phyloP scores from a whole-genome alignment of 371 early-diverging fungal species.

The Mortierella sp. region DNA sequence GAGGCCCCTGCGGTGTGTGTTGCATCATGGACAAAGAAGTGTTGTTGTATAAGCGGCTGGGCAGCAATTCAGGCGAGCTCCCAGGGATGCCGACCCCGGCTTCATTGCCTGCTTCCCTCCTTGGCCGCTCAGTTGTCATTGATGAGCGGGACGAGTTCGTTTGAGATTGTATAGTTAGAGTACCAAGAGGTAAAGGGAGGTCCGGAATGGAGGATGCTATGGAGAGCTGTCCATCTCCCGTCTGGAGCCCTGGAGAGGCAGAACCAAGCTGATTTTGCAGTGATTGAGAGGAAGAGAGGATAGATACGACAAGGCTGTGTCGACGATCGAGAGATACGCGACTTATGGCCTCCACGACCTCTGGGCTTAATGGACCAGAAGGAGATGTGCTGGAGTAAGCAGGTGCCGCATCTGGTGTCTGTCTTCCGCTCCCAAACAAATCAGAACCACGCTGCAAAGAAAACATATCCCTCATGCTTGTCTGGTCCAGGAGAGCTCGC shows the following conservation, averaged over 20 bases:
- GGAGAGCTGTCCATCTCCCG: slow-evolving; percentile 9
- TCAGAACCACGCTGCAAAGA: slow-evolving; percentile 5
- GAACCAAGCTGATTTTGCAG: slow-evolving; percentile 3
- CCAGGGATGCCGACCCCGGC: not conserved
- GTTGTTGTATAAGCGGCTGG: not conserved
- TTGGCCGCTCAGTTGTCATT: slow-evolving; percentile 6
- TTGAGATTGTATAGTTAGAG: slow-evolving; percentile 2
- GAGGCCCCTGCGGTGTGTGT: slow-evolving; percentile 16
- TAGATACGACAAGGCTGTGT: slow-evolving; percentile 34
- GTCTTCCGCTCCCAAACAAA: slow-evolving; percentile 14
- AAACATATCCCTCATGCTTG: not conserved
- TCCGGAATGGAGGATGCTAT: slow-evolving; percentile 10
- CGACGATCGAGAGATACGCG: slow-evolving; percentile 30
- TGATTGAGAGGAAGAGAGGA: slow-evolving; percentile 28
- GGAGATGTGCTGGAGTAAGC: slow-evolving; percentile 35
- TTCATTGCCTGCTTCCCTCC: slow-evolving; percentile 2
- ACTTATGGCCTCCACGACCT: slow-evolving; percentile 47
- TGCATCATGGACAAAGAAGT: not conserved
- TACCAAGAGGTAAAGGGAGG: not conserved
- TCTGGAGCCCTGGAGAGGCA: slow-evolving; percentile 1
- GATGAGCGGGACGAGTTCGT: slow-evolving; percentile 14
- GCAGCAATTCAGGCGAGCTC: not conserved
- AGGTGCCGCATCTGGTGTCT: slow-evolving; percentile 42
- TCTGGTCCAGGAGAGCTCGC: slow-evolving; percentile 1
- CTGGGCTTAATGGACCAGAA: slow-evolving; percentile 38